These are phyloP conservation scores for Candida albicans DNA, from an alignment of 1,139 yeast species.

Conservation along the genomic window DNA sequence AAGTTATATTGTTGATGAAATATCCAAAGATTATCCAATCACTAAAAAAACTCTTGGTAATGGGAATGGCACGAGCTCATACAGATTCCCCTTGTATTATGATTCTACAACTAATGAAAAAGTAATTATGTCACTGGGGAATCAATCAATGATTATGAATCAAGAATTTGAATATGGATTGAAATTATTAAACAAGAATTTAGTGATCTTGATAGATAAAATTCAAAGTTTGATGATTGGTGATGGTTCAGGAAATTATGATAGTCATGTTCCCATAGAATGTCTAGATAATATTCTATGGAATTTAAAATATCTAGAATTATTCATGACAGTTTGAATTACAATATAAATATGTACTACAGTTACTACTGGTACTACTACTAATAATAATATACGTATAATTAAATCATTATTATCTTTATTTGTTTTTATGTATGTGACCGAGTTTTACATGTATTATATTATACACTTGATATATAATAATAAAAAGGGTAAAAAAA, in stretches of 20 bases:
- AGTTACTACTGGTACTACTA: too few species aligned
- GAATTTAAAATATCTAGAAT: slow-evolving; percentile 39
- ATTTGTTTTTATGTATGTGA: not conserved
- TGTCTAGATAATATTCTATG: slow-evolving; percentile 45
- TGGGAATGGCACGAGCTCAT: slow-evolving; percentile 1
- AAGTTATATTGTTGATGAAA: slow-evolving; percentile 29
- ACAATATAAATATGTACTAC: too few species aligned
- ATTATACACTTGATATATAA: not conserved
- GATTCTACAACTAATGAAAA: slow-evolving; percentile 25
- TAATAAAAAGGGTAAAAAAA: not conserved
- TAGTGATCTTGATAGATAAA: slow-evolving; percentile 26
- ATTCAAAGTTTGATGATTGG: slow-evolving; percentile 20
- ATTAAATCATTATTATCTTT: not conserved
- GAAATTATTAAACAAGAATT: slow-evolving; percentile 32
- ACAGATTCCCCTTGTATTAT: slow-evolving; percentile 30
- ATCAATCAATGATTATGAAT: slow-evolving; percentile 20
- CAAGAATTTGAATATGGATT: slow-evolving; percentile 37
- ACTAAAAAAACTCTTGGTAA: too few species aligned
- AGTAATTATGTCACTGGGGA: slow-evolving; percentile 13
- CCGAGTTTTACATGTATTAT: not conserved
- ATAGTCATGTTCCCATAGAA: slow-evolving; percentile 34
- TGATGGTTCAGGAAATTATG: slow-evolving; percentile 5
- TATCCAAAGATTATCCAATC: slow-evolving; percentile 17
- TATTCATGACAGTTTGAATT: slow-evolving; percentile 35
- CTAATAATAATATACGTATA: not conserved